These are phyloP conservation scores for Amphicarpaea edgeworthii DNA, from an alignment of 306 rosid species.

Conservation along the genomic window DNA sequence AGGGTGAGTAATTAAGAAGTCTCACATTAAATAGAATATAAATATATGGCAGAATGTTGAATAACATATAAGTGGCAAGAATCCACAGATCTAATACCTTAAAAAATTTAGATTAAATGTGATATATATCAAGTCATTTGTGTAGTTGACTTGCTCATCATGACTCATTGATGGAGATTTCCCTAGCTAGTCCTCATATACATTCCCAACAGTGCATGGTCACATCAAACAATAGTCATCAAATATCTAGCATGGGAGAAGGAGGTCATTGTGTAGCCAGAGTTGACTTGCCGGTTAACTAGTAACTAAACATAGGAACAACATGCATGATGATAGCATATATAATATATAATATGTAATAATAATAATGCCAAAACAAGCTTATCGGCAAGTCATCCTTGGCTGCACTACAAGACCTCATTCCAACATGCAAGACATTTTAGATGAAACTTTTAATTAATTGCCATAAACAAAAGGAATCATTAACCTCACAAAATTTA, in stretches of 20 bases:
- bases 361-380: slow-evolving; percentile 13
- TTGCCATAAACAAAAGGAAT: slow-evolving; percentile 14
- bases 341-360: too few species aligned
- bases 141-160: neutral
- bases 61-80: neutral
- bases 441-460: slow-evolving; percentile 57
- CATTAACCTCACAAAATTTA: slow-evolving; percentile 9
- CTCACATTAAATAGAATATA: neutral
- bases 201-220: neutral
- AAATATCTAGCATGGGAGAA: slow-evolving; percentile 77
- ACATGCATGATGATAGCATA: too few species aligned
- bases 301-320: slow-evolving; percentile 5
- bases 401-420: slow-evolving; percentile 89
- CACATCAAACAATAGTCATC: slow-evolving; percentile 49
- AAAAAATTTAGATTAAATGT: neutral
- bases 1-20: neutral
- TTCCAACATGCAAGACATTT: slow-evolving; percentile 84
- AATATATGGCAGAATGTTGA: neutral
- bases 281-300: slow-evolving; percentile 75
- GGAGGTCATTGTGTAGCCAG: slow-evolving; percentile 76
- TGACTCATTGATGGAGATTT: neutral
- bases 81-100: neutral
- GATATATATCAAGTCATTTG: neutral
- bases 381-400: slow-evolving; percentile 99
- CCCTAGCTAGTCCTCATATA: too few species aligned